These are phyloP conservation scores for Elsinoe batatas DNA, from an alignment of 2,329 filamentous ascomycete genomes.

Conservation along the genomic window DNA sequence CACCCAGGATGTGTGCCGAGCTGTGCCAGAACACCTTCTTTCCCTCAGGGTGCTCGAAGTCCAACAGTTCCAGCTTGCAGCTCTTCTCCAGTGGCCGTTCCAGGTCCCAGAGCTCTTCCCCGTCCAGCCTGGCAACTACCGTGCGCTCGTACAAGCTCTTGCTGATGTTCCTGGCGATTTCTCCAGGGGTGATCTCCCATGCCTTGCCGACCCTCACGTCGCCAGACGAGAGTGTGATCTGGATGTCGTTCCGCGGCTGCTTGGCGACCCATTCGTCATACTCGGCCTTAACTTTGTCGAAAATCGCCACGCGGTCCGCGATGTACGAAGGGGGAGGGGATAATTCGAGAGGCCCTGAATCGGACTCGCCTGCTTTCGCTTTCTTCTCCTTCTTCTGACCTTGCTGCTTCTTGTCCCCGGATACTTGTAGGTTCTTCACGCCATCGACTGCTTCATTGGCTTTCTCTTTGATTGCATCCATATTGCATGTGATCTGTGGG, in stretches of 20 bases:
- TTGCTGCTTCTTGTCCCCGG: conserved; percentile 24
- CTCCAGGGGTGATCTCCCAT: conserved; percentile 82
- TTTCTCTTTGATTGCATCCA: conserved; percentile 26
- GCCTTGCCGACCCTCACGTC: conserved; percentile 63
- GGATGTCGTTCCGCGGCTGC: conserved; percentile 65
- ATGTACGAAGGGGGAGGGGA: conserved; percentile 62
- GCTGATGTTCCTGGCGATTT: conserved; percentile 68
- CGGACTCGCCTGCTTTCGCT: conserved; percentile 23
- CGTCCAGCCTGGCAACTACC: conserved; percentile 77
- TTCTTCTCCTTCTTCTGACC: conserved; percentile 43
- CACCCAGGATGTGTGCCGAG: conserved; percentile 88
- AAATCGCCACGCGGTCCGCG: conserved; percentile 72
- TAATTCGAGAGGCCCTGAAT: conserved; percentile 38
- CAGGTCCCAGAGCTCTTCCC: conserved; percentile 81
- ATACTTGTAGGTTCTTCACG: conserved; percentile 50
- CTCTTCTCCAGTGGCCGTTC: conserved; percentile 80
- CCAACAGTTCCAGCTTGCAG: conserved; percentile 74
- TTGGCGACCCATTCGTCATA: conserved; percentile 64
- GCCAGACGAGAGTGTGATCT: conserved; percentile 63
- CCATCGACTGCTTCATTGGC: conserved; percentile 48
- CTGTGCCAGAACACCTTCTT: conserved; percentile 98
- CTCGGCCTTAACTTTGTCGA: conserved; percentile 78
- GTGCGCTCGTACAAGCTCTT: conserved; percentile 79
- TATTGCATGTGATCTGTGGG: conserved; percentile 6
- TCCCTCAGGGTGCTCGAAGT: conserved; percentile 66